Base-by-base conservation (phyloP, 257 asterid genomes). In the Primulina eburnea region DNA sequence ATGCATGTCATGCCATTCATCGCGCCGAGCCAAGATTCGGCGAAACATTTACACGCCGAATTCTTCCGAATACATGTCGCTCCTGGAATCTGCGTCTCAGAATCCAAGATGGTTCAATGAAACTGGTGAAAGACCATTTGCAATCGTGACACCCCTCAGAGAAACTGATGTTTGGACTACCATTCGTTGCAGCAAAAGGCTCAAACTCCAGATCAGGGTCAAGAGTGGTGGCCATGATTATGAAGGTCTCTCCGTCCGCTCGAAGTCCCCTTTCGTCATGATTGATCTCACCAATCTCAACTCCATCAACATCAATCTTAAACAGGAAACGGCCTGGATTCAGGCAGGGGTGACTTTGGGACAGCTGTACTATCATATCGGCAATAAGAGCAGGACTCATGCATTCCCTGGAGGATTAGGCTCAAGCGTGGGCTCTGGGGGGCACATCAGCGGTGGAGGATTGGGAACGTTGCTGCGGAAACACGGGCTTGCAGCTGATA, bases 161-260 rank as follows among this genome's bases (percentile, higher is more conserved):
- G 76, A 72, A 72, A 26, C 4, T 12, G 71, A 72, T 16, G 33
- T 64, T n/a, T 33, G 18, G 5, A 24, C 10, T n/a, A 8, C 18
- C 24, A 72, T 72, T 64, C 52, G 64, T 9, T 72, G 65, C 71
- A 56, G 65, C 71, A 72, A 64, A 28, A 28, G 1, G 14, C 33
- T 56, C 11, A 70, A 40, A 0, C 4, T 64, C 2, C 58, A 64
- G 37, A 64, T 72, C 35, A 64, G 71, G 68, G 66, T 72, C 5
- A 53, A 53, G 37, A 68, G 76, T 33, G 76, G 76, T 53, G 71
- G 76, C 52, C 76, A 72, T 28, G 76, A 72, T 2, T 72, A 64
- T 26, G 73, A 73, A 66, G 77, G 77, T 8, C 72, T 73, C 21
- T 73, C 73, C 20, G 65, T 38, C 67, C 35, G 52, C 0, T 35